These are phyloP conservation scores for Carex cristatella DNA, from an alignment of 176 grass and related monocot genomes.

Conservation along the genomic window DNA sequence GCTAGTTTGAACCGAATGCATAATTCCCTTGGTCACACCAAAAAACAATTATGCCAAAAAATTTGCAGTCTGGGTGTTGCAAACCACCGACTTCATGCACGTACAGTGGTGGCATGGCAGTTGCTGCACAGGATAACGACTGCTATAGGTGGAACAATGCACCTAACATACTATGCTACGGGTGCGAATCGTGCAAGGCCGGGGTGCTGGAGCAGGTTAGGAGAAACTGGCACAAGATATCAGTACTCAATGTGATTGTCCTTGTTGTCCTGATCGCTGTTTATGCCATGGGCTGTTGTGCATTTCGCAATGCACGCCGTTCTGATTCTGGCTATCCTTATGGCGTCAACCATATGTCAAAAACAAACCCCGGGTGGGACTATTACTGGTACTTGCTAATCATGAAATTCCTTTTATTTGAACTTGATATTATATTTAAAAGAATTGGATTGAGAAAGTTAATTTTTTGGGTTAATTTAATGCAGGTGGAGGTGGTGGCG, in stretches of 20 bases:
- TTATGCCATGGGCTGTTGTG: constrained; percentile 69
- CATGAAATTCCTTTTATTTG: background rate
- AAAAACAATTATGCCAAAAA: background rate
- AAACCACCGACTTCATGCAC: constrained; percentile 90
- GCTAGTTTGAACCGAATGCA: background rate
- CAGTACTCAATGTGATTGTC: constrained; percentile 61
- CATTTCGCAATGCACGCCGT: constrained; percentile 70
- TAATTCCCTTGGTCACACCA: background rate
- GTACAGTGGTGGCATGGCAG: constrained; percentile 52
- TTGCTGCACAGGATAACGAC: constrained; percentile 64
- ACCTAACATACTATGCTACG: constrained; percentile 63
- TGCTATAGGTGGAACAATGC: constrained; percentile 95
- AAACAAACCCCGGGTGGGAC: constrained; percentile 80
- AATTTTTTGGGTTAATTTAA: constrained; percentile 19
- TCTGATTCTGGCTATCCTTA: constrained; percentile 59
- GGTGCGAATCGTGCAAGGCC: constrained; percentile 87
- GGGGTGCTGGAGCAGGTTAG: constrained; percentile 85
- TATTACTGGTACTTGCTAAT: constrained; percentile 69
- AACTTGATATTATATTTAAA: background rate
- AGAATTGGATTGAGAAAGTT: background rate
- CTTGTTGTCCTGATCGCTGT: constrained; percentile 59
- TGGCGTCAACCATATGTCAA: constrained; percentile 84
- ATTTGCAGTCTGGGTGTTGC: constrained; percentile 84
- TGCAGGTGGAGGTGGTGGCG: constrained; percentile 66
- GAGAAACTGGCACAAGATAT: constrained; percentile 85